Evolutionary conservation across 495 filamentous ascomycete species (phyloP).

Genomic region (Umbilicaria muhlenbergii): DNA sequence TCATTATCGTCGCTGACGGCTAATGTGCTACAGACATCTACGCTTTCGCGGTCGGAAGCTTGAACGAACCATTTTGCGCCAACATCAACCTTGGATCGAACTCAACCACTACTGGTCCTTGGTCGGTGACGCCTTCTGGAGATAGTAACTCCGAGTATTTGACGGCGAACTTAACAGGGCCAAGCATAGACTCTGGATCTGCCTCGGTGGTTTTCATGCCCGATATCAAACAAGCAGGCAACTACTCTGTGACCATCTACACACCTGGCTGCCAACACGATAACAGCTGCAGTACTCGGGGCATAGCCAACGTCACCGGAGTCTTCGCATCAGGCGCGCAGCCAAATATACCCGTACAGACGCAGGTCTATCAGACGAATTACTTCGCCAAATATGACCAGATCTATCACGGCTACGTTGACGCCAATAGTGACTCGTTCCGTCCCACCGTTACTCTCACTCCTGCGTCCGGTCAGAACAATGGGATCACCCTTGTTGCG

Average conservation of each 20-base stretch:
- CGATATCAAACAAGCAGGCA: conserved; percentile 74
- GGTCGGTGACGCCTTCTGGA: conserved; percentile 45
- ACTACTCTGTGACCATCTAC: conserved; percentile 76
- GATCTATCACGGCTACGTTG: conserved; percentile 71
- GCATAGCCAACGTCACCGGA: conserved; percentile 65
- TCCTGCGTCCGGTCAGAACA: conserved; percentile 47
- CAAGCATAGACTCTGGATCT: conserved; percentile 32
- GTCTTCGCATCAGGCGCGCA: conserved; percentile 36
- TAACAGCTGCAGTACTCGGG: conserved; percentile 55
- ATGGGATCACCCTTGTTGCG: conserved; percentile 61
- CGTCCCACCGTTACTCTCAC: conserved; percentile 67
- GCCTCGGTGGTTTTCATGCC: conserved; percentile 62
- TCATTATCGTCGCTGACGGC: background rate
- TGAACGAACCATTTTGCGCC: conserved; percentile 78
- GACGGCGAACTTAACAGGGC: conserved; percentile 40
- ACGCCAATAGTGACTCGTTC: conserved; percentile 58
- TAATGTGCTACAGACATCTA: conserved; percentile 46
- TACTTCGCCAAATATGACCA: conserved; percentile 87
- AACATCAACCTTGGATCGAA: conserved; percentile 46
- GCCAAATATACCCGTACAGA: conserved; percentile 22
- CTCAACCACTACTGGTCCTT: conserved; percentile 55
- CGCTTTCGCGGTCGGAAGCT: conserved; percentile 66
- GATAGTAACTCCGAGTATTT: conserved; percentile 61
- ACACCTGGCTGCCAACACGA: conserved; percentile 84
- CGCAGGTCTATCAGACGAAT: conserved; percentile 70